Evolutionary conservation across 202 grass and related monocot genomes (phyloP).

Genomic region (Setaria italica): DNA sequence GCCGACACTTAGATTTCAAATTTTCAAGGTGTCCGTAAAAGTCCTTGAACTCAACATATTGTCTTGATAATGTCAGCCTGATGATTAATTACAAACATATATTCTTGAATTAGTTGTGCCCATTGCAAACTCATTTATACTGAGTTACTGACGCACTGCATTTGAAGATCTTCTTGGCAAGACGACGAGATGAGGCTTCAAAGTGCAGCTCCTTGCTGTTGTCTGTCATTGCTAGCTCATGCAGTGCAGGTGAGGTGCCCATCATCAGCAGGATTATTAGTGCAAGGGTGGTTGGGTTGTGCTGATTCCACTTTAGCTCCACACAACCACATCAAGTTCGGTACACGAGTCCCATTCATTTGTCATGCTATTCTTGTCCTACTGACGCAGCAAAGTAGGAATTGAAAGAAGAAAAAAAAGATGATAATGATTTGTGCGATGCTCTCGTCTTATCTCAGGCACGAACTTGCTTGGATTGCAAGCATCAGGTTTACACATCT

Average conservation of each 20-base stretch:
- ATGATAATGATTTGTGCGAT: constrained; percentile 19
- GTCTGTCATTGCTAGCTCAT: not conserved
- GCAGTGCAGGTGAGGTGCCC: not conserved
- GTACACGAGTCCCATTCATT: constrained; percentile 15
- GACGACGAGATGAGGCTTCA: constrained; percentile 9
- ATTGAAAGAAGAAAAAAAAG: not conserved
- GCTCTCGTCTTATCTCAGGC: constrained; percentile 34
- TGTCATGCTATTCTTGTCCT: constrained; percentile 30
- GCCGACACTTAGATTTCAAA: not conserved
- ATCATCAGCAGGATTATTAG: constrained; percentile 1
- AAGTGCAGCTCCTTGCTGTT: not conserved
- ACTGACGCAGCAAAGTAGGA: not conserved
- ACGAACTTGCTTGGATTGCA: constrained; percentile 32
- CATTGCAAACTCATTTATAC: not conserved
- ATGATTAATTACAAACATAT: not conserved
- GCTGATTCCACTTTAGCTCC: constrained; percentile 28
- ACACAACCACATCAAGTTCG: constrained; percentile 47
- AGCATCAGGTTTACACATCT: constrained; percentile 1
- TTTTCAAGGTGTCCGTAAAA: not conserved
- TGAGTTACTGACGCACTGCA: not conserved
- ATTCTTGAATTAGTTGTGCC: not conserved
- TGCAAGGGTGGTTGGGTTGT: constrained; percentile 28
- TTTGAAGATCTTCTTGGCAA: not conserved
- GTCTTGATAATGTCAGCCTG: not conserved
- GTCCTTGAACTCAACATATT: not conserved